These are phyloP conservation scores for Fusarium piperis DNA, from an alignment of 2,329 filamentous ascomycete species.

Conservation along the genomic window DNA sequence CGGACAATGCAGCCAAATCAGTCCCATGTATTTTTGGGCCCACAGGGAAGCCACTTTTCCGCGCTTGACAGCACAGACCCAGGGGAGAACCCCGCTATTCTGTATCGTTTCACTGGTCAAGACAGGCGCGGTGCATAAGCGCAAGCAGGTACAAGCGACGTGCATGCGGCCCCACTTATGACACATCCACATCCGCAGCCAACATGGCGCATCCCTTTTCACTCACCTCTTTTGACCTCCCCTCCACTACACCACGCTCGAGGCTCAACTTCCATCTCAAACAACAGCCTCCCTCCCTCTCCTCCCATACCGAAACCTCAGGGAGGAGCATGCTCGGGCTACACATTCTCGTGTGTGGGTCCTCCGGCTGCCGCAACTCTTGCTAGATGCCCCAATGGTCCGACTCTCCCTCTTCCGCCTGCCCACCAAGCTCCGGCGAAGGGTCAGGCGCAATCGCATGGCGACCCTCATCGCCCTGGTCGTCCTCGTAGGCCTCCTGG, in stretches of 20 bases:
- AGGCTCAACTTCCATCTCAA: constrained; percentile 3
- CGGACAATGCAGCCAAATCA: neutral
- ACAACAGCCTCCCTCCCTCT: constrained; percentile 1
- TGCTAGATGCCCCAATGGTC: constrained; percentile 46
- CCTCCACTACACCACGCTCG: constrained; percentile 16
- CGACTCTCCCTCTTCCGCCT: constrained; percentile 62
- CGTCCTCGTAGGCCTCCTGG: constrained; percentile 48
- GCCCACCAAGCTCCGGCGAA: constrained; percentile 65
- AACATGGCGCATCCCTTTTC: constrained; percentile 16
- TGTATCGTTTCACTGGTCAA: constrained; percentile 20
- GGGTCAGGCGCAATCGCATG: constrained; percentile 68
- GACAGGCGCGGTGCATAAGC: constrained; percentile 32
- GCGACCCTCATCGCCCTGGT: constrained; percentile 59
- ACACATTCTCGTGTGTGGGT: constrained; percentile 34
- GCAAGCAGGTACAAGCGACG: constrained; percentile 3
- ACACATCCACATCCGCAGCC: neutral
- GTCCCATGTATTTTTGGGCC: neutral
- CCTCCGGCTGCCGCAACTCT: constrained; percentile 29
- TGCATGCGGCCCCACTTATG: constrained; percentile 4
- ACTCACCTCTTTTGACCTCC: constrained; percentile 1
- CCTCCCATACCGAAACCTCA: neutral
- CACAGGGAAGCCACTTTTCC: neutral
- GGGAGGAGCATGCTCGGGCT: constrained; percentile 38
- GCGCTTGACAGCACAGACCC: neutral
- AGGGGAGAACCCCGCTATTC: neutral